Conservation (phyloP, 495 filamentous ascomycete species). For the Xylaria grammica region DNA sequence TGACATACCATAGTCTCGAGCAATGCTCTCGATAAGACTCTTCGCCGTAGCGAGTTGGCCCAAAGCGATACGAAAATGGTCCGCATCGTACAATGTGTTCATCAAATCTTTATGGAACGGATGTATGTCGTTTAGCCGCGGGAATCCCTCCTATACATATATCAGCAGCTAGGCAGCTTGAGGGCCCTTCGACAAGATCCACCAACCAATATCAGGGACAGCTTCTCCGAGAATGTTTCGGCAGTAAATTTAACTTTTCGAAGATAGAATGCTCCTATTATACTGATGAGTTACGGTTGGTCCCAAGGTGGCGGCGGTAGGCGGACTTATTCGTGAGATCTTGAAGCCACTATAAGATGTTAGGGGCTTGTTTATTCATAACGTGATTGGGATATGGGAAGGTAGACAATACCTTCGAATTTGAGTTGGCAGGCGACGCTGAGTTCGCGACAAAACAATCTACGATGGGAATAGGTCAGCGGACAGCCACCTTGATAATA, state of each 20-base stretch:
- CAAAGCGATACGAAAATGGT: constrained; percentile 96
- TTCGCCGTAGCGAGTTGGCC: constrained; percentile 96
- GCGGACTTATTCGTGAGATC: constrained; percentile 78
- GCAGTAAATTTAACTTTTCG: constrained; percentile 99
- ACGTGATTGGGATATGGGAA: background rate
- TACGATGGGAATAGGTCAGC: constrained; percentile 2
- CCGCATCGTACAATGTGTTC: constrained; percentile 87
- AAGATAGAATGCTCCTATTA: constrained; percentile 78
- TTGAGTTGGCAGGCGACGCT: constrained; percentile 92
- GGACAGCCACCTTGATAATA: background rate
- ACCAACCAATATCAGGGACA: constrained; percentile 47
- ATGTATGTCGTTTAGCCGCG: constrained; percentile 92
- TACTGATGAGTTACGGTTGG: background rate
- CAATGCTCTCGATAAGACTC: constrained; percentile 93
- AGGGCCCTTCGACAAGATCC: background rate
- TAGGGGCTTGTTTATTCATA: background rate
- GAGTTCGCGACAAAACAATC: constrained; percentile 92
- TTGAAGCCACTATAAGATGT: constrained; percentile 70
- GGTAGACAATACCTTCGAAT: constrained; percentile 59
- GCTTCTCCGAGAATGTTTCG: constrained; percentile 94
- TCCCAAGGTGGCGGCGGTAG: background rate
- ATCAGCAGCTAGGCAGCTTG: background rate
- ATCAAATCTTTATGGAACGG: constrained; percentile 81
- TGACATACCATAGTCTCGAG: constrained; percentile 85
- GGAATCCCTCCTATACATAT: constrained; percentile 81